Evolutionary conservation across 345 rosid species (phyloP).

Genomic region (Citrus sinensis): DVS_A1.0 CM039164.1:26959501-26960000

Average conservation of each 20-base stretch:
- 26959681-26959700: neutral
- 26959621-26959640: neutral
- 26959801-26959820: neutral
- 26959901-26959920: constrained; percentile 29
- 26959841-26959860: neutral
- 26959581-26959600: constrained; percentile 11
- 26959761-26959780: too few species aligned
- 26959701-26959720: neutral
- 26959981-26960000: constrained; percentile 22
- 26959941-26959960: constrained; percentile 27
- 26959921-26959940: constrained; percentile 22
- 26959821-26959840: neutral
- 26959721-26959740: neutral
- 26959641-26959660: neutral
- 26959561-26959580: constrained; percentile 21
- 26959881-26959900: neutral
- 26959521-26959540: constrained; percentile 2
- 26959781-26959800: neutral
- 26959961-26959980: constrained; percentile 23
- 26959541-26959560: constrained; percentile 24
- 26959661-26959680: neutral
- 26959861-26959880: neutral
- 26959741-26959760: neutral
- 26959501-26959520: constrained; percentile 15
- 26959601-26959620: constrained; percentile 18